These are phyloP conservation scores for Candida hungchunana DNA, from an alignment of 805 yeast species.

Conservation along the genomic window DNA sequence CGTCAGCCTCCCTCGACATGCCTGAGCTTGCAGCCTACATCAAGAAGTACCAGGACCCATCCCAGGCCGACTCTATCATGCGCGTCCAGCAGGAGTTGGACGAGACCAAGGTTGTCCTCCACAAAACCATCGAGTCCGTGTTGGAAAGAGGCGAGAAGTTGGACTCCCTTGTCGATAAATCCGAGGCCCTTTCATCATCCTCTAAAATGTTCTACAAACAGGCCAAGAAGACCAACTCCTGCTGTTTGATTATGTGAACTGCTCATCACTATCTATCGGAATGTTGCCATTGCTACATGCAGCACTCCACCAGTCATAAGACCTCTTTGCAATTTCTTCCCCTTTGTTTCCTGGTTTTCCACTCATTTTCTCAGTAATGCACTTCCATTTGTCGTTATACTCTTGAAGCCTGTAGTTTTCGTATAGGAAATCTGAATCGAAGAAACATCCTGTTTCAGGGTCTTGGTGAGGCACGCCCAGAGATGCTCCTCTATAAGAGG, in stretches of 20 bases:
- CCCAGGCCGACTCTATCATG: conserved; percentile 95
- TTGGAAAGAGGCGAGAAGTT: conserved; percentile 95
- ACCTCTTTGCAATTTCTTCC: not conserved
- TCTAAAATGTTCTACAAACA: conserved; percentile 95
- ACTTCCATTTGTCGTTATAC: not conserved
- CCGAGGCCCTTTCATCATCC: conserved; percentile 83
- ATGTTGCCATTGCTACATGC: too few relatives aligned
- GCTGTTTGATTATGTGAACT: conserved; percentile 68
- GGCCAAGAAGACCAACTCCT: conserved; percentile 91
- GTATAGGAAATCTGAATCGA: too few relatives aligned
- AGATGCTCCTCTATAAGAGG: too few relatives aligned
- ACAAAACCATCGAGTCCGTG: conserved; percentile 91
- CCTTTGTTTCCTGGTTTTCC: not conserved
- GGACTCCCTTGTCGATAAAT: conserved; percentile 90
- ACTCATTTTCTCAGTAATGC: not conserved
- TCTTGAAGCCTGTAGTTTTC: too few relatives aligned
- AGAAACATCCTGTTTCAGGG: too few relatives aligned
- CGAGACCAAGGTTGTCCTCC: conserved; percentile 94
- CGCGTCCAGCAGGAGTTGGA: conserved; percentile 96
- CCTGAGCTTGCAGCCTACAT: conserved; percentile 66
- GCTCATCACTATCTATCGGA: not conserved
- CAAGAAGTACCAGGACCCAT: conserved; percentile 89
- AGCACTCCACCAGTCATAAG: too few relatives aligned
- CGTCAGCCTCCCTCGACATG: conserved; percentile 43
- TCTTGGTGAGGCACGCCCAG: too few relatives aligned